Evolutionary conservation across 2,329 filamentous ascomycete genomes (phyloP), one percentile per base, ranked within the genome.

Genomic region (Cordyceps sp.): DNA sequence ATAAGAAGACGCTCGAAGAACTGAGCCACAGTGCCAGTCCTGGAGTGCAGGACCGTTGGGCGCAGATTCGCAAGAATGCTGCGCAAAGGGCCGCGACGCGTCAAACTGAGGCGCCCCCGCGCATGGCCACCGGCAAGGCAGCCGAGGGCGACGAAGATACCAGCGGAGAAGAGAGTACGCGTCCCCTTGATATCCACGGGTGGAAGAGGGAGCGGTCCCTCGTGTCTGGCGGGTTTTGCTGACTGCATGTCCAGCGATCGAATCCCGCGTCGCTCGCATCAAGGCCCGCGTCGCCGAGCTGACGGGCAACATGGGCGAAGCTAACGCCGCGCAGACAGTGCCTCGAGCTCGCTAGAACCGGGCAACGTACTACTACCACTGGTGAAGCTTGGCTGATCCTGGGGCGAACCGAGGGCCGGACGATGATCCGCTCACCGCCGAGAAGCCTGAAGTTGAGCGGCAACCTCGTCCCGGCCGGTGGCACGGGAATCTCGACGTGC

Each of bases 271-370:
- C 37, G 90, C 90, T 30, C 81, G 90, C 40, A 98, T 98, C 68
- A 96, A 94, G 61, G 90, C 90, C 37, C 78, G 90, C 39, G 90
- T 98, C 36, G 90, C 90, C 32, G 85, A 94, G 54, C 60, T 98
- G 45, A 98, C 90, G 2, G 79, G 79, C 45, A 82, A 81, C 54
- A 82, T 82, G 69, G 80, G 88, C 47, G 62, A 57, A 27, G 53
- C 53, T 22, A 48, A 45, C 26, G 52, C 48, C 6, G 59, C 66
- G 18, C 44, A 48, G 16, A 31, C 42, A 22, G 29, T 37, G 25
- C 30, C 40, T 14, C 44, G 40, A 26, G 44, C 39, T 26, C 45
- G 39, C 41, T 45, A 41, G 34, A 35, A 33, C 19, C 32, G 33
- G 33, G 12, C 21, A 12, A 23, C 7, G 12, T 23, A n/a, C n/a